Conservation (phyloP, 2,329 filamentous ascomycete genomes). For the Cytospora piceicola region DNA sequence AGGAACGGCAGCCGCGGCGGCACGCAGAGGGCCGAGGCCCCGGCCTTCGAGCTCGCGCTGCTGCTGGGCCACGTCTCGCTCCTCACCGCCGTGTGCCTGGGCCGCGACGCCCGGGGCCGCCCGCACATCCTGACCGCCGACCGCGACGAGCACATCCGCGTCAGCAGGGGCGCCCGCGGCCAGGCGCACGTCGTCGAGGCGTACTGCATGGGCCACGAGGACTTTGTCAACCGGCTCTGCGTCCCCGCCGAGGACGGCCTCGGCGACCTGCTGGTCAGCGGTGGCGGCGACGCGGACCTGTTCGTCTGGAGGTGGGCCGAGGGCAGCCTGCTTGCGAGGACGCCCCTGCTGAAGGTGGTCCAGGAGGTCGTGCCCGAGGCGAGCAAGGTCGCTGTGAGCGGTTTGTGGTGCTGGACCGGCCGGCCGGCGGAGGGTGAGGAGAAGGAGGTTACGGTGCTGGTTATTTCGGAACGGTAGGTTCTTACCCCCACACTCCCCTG, state of each 20-base stretch:
- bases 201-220: slow-evolving; percentile 85
- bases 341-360: slow-evolving; percentile 54
- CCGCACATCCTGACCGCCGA: slow-evolving; percentile 60
- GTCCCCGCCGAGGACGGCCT: slow-evolving; percentile 54
- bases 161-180: slow-evolving; percentile 73
- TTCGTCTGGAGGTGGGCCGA: slow-evolving; percentile 81
- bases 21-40: slow-evolving; percentile 40
- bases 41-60: slow-evolving; percentile 73
- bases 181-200: slow-evolving; percentile 87
- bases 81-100: slow-evolving; percentile 74
- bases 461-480: slow-evolving; percentile 51
- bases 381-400: slow-evolving; percentile 53
- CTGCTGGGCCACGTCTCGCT: slow-evolving; percentile 94
- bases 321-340: slow-evolving; percentile 56
- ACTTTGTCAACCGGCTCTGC: slow-evolving; percentile 81
- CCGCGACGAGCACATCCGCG: slow-evolving; percentile 76
- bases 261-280: slow-evolving; percentile 72
- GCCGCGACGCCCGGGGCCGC: slow-evolving; percentile 47
- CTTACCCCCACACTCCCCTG: slow-evolving; percentile 17
- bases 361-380: slow-evolving; percentile 42
- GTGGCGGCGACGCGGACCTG: slow-evolving; percentile 80
- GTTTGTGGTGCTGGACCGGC: slow-evolving; percentile 42
- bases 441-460: slow-evolving; percentile 37
- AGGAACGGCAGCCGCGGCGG: slow-evolving; percentile 34
- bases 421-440: slow-evolving; percentile 22